phyloP scores from a whole-genome alignment of 257 asterid genomes.

The Solanum appendiculatum region DNA sequence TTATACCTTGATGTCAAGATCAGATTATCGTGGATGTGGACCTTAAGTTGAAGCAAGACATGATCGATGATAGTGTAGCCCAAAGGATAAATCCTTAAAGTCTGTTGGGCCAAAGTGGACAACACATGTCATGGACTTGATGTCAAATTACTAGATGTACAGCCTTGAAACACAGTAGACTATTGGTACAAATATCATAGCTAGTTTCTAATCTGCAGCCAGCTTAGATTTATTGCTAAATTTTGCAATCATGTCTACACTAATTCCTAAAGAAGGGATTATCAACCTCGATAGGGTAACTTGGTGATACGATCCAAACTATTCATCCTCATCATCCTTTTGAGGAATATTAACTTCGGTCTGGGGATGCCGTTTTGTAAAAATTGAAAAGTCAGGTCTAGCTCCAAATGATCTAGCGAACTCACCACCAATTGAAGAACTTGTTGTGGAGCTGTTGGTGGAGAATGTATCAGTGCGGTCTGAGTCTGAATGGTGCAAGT shows the following conservation, averaged over 20 bases:
- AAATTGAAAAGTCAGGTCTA: constrained; percentile 44
- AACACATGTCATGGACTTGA: not conserved
- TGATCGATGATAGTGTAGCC: not conserved
- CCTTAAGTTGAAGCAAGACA: not conserved
- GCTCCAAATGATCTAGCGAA: constrained; percentile 26
- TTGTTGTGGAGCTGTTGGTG: constrained; percentile 47
- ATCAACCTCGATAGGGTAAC: not conserved
- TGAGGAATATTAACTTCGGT: not conserved
- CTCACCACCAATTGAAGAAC: constrained; percentile 47
- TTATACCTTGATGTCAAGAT: not conserved
- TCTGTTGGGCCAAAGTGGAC: too few species aligned
- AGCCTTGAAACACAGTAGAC: not conserved
- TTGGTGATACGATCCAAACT: not conserved
- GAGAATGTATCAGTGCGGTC: constrained; percentile 27
- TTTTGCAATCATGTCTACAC: not conserved
- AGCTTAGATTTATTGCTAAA: not conserved
- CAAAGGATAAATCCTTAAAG: not conserved
- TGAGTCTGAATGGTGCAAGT: not conserved
- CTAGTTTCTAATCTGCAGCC: not conserved
- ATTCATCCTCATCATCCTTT: not conserved
- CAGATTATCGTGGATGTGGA: not conserved
- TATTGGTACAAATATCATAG: not conserved
- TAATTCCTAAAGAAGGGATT: not conserved
- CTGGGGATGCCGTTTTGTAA: constrained; percentile 4
- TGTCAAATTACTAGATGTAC: not conserved